phyloP scores from a whole-genome alignment of 345 rosid genomes.

The Turnera subulata region DNA sequence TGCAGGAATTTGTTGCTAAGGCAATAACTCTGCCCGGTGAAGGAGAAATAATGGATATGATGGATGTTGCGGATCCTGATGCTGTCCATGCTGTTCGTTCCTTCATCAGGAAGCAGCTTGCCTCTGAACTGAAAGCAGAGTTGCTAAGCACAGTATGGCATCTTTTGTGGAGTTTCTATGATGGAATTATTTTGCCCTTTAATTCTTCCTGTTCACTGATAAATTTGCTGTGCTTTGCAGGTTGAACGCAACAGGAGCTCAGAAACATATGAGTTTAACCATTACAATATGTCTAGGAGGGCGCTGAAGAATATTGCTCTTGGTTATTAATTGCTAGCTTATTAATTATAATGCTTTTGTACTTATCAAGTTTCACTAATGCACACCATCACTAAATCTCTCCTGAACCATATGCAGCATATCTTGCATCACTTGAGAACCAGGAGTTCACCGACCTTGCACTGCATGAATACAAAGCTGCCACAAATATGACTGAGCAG shows the following conservation, averaged over 20 bases:
- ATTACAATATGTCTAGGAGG: slow-evolving; percentile 77
- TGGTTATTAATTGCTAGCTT: slow-evolving; percentile 35
- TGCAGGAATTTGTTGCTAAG: slow-evolving; percentile 86
- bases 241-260: slow-evolving; percentile 71
- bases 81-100: slow-evolving; percentile 90
- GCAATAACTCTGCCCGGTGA: slow-evolving; percentile 91
- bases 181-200: background rate
- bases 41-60: slow-evolving; percentile 99
- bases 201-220: slow-evolving; percentile 2
- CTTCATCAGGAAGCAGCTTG: slow-evolving; percentile 86
- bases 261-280: slow-evolving; percentile 71
- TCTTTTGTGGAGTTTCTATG: slow-evolving; percentile 1
- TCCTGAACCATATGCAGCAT: slow-evolving; percentile 39
- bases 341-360: no score
- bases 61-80: slow-evolving; percentile 96
- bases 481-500: slow-evolving; percentile 92
- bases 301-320: slow-evolving; percentile 82
- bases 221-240: slow-evolving; percentile 31
- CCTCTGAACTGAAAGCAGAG: slow-evolving; percentile 77
- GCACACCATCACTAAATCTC: no score
- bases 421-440: slow-evolving; percentile 82
- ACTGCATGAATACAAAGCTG: slow-evolving; percentile 61
- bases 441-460: slow-evolving; percentile 50
- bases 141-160: slow-evolving; percentile 56
- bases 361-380: no score